These are phyloP conservation scores for Leptographium wingfieldii DNA, from an alignment of 2,329 filamentous ascomycete genomes.

Conservation along the genomic window DNA sequence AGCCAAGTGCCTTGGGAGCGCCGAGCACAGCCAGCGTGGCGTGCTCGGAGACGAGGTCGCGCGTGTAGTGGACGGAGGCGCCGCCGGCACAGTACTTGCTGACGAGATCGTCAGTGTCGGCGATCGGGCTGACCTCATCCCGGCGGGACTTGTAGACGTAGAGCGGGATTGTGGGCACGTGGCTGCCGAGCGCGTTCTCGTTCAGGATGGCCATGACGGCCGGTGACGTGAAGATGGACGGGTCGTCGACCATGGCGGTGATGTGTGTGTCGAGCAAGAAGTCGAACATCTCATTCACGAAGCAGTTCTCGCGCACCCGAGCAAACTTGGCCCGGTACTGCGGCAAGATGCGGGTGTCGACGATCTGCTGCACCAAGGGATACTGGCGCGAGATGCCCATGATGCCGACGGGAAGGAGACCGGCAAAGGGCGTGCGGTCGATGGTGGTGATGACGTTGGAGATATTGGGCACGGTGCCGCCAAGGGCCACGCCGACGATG, in stretches of 20 bases:
- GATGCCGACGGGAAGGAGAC: neutral
- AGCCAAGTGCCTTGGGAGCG: neutral
- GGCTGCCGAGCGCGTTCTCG: neutral
- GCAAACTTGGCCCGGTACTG: neutral
- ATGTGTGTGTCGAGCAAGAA: neutral
- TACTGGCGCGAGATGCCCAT: neutral
- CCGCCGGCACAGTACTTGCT: neutral
- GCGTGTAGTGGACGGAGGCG: neutral
- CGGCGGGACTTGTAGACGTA: neutral
- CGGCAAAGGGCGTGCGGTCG: neutral
- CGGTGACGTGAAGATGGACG: neutral
- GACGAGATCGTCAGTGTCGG: neutral
- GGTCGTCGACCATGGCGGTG: neutral
- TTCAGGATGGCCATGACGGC: neutral
- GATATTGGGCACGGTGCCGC: neutral
- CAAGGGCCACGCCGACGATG: neutral
- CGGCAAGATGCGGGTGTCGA: neutral
- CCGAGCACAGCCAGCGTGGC: neutral
- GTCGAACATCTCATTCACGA: neutral
- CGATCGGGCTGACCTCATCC: neutral
- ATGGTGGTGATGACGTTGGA: neutral
- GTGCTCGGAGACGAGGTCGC: neutral
- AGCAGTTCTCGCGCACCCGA: neutral
- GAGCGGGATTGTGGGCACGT: neutral
- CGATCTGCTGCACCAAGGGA: neutral